phyloP scores from a whole-genome alignment of 192 early-diverging fungal species.

The Rhizophagus clarus region DNA sequence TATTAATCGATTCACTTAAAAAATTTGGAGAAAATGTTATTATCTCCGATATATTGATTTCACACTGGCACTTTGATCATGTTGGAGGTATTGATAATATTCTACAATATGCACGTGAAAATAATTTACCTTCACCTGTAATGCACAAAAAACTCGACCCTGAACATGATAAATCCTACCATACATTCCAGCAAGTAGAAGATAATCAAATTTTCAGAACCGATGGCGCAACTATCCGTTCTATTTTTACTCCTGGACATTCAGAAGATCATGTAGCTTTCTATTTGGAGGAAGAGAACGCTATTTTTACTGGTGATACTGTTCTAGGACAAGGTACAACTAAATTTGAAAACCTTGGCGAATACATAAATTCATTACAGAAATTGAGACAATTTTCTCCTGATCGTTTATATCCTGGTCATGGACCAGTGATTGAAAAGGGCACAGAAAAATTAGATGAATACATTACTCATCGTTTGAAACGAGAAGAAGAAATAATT shows the following conservation, averaged over 20 bases:
- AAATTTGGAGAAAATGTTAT: slow-evolving; percentile 44
- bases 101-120: slow-evolving; percentile 28
- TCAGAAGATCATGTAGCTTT: slow-evolving; percentile 78
- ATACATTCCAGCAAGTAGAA: slow-evolving; percentile 35
- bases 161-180: slow-evolving; percentile 36
- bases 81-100: slow-evolving; percentile 65
- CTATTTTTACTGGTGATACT: slow-evolving; percentile 79
- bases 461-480: slow-evolving; percentile 77
- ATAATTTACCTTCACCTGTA: slow-evolving; percentile 32
- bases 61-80: slow-evolving; percentile 84
- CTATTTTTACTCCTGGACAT: slow-evolving; percentile 82
- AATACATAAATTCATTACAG: slow-evolving; percentile 70
- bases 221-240: slow-evolving; percentile 62
- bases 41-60: slow-evolving; percentile 72
- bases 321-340: slow-evolving; percentile 84
- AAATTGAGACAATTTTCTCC: slow-evolving; percentile 43
- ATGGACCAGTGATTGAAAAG: slow-evolving; percentile 76
- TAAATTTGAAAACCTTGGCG: slow-evolving; percentile 71
- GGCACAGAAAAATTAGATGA: slow-evolving; percentile 64
- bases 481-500: slow-evolving; percentile 79
- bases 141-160: slow-evolving; percentile 36
- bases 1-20: slow-evolving; percentile 53
- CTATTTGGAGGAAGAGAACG: slow-evolving; percentile 64
- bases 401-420: slow-evolving; percentile 59
- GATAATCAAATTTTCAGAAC: slow-evolving; percentile 67